Evolutionary conservation across 768 basidiomycete species (phyloP).

Genomic region (Auriscalpium orientale): DNA sequence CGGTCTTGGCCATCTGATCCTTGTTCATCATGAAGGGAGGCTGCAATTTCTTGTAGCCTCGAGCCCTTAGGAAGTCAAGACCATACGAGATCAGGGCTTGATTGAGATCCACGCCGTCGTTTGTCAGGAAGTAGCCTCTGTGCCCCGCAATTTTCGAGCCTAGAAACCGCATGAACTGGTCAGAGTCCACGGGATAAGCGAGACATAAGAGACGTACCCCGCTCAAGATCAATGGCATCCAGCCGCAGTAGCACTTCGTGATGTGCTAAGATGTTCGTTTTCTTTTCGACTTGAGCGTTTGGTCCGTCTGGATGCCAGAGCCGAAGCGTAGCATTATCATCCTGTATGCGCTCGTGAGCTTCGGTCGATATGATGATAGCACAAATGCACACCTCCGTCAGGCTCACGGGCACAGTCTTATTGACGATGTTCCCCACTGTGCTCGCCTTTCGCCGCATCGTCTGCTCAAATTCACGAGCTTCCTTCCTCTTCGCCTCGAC

Average conservation of each 20-base stretch:
- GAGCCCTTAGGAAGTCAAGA: conserved; percentile 81
- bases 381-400: conserved; percentile 64
- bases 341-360: conserved; percentile 36
- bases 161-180: conserved; percentile 22
- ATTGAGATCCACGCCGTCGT: conserved; percentile 95
- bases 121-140: conserved; percentile 92
- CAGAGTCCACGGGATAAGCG: not conserved
- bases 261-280: conserved; percentile 83
- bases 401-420: conserved; percentile 74
- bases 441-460: conserved; percentile 75
- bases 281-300: conserved; percentile 61
- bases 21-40: conserved; percentile 99
- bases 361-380: not conserved
- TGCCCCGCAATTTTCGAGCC: conserved; percentile 92
- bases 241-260: conserved; percentile 92
- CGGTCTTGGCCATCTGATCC: conserved; percentile 94
- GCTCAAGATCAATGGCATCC: conserved; percentile 95
- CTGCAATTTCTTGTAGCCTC: conserved; percentile 88
- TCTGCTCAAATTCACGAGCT: conserved; percentile 64
- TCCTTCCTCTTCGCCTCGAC: conserved; percentile 72
- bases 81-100: conserved; percentile 94
- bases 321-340: conserved; percentile 77
- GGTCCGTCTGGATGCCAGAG: conserved; percentile 85
- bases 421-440: conserved; percentile 92
- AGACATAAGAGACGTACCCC: conserved; percentile 45